Evolutionary conservation across 495 filamentous ascomycete genomes (phyloP).

Genomic region (Aspergillus funiculosus): DNA sequence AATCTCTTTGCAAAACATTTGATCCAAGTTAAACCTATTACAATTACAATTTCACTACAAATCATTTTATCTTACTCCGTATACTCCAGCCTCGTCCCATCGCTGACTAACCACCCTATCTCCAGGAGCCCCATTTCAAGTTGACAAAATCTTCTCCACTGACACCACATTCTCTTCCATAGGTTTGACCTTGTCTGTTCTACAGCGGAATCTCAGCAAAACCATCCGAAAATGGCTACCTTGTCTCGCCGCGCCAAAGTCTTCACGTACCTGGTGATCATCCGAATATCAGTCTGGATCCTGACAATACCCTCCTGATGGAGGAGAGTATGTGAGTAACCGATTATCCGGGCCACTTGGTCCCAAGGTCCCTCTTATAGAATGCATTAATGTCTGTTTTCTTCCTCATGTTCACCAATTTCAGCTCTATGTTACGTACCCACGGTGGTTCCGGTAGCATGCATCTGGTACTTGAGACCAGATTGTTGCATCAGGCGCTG

Average conservation of each 20-base stretch:
- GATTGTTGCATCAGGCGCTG: conserved; percentile 66
- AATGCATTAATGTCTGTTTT: not conserved
- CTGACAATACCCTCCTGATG: conserved; percentile 67
- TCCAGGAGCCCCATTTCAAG: conserved; percentile 1
- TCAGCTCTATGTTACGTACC: conserved; percentile 58
- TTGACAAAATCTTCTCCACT: conserved; percentile 18
- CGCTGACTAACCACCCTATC: no score
- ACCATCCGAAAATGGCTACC: not conserved
- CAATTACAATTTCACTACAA: no score
- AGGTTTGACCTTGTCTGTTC: conserved; percentile 26
- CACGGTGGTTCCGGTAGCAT: conserved; percentile 77
- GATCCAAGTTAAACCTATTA: no score
- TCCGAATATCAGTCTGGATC: conserved; percentile 76
- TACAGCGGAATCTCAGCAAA: conserved; percentile 6
- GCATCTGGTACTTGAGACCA: conserved; percentile 70
- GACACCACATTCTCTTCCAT: conserved; percentile 14
- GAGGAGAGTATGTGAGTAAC: conserved; percentile 72
- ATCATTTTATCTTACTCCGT: no score
- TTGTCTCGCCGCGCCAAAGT: no score
- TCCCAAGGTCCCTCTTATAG: conserved; percentile 75
- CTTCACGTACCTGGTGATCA: conserved; percentile 60
- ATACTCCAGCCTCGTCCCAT: no score
- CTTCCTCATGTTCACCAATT: not conserved
- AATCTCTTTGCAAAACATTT: no score
- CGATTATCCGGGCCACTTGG: conserved; percentile 70